These are phyloP conservation scores for Ustilago hordei DNA, from an alignment of 1,284 basidiomycete genomes.

Conservation along the genomic window DNA sequence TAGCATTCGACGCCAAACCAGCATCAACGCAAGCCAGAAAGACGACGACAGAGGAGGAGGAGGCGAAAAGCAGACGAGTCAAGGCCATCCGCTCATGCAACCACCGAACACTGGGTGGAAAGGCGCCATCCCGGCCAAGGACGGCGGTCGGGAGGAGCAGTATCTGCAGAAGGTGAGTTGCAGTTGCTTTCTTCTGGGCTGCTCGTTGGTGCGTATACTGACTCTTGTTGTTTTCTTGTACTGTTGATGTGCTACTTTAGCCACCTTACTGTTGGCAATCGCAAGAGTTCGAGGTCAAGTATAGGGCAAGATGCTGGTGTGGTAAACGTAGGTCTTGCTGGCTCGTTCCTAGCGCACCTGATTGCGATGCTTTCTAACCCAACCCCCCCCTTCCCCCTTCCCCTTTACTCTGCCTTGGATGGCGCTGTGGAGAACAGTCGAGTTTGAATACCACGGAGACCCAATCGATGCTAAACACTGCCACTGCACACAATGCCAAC, in stretches of 20 bases:
- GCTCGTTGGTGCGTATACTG: neutral
- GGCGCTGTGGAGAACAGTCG: constrained; percentile 19
- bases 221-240: neutral
- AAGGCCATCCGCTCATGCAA: constrained; percentile 27
- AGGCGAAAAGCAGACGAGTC: constrained; percentile 15
- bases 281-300: constrained; percentile 48
- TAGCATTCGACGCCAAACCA: constrained; percentile 24
- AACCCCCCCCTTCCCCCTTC: neutral
- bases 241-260: neutral
- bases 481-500: constrained; percentile 62
- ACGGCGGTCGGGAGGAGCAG: constrained; percentile 41
- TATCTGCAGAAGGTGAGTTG: constrained; percentile 43
- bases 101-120: constrained; percentile 51
- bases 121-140: constrained; percentile 28
- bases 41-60: constrained; percentile 6
- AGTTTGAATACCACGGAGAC: constrained; percentile 55
- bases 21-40: neutral
- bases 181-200: neutral
- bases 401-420: neutral
- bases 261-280: constrained; percentile 50
- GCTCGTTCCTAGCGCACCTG: too few species aligned
- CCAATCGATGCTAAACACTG: constrained; percentile 58
- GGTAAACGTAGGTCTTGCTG: constrained; percentile 28
- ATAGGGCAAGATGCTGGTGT: constrained; percentile 43
- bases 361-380: too few species aligned